These are phyloP conservation scores for Microbotryum intermedium DNA, from an alignment of 1,284 basidiomycete species.

Conservation along the genomic window DNA sequence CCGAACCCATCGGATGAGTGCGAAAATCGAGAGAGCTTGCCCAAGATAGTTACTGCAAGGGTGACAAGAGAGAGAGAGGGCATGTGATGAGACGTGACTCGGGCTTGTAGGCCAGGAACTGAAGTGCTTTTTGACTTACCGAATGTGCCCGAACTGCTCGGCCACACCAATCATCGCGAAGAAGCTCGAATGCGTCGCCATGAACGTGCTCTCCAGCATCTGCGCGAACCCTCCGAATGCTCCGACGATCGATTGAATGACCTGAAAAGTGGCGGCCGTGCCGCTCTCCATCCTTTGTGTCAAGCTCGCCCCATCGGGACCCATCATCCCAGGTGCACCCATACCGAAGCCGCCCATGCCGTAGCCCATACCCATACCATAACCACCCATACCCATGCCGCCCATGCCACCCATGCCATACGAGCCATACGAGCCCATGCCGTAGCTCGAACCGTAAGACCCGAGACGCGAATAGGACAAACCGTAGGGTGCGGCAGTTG, in stretches of 20 bases:
- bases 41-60: constrained; percentile 69
- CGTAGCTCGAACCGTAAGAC: constrained; percentile 6
- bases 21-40: constrained; percentile 85
- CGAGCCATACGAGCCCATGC: constrained; percentile 3
- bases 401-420: constrained; percentile 42
- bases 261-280: constrained; percentile 52
- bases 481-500: background rate
- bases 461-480: constrained; percentile 1
- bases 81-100: no score
- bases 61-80: constrained; percentile 39
- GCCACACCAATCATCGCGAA: constrained; percentile 98
- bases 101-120: no score
- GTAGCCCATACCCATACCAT: constrained; percentile 5
- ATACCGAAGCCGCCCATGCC: constrained; percentile 5
- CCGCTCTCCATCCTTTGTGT: constrained; percentile 38
- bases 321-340: constrained; percentile 5
- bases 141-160: constrained; percentile 74
- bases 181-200: constrained; percentile 96
- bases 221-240: constrained; percentile 94
- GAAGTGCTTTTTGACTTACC: background rate
- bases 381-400: constrained; percentile 38
- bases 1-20: constrained; percentile 73
- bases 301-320: constrained; percentile 72
- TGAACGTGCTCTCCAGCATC: constrained; percentile 95
- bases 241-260: constrained; percentile 89